Evolutionary conservation across 2,329 filamentous ascomycete genomes (phyloP).

Genomic region (Rutstroemia sp.): DNA sequence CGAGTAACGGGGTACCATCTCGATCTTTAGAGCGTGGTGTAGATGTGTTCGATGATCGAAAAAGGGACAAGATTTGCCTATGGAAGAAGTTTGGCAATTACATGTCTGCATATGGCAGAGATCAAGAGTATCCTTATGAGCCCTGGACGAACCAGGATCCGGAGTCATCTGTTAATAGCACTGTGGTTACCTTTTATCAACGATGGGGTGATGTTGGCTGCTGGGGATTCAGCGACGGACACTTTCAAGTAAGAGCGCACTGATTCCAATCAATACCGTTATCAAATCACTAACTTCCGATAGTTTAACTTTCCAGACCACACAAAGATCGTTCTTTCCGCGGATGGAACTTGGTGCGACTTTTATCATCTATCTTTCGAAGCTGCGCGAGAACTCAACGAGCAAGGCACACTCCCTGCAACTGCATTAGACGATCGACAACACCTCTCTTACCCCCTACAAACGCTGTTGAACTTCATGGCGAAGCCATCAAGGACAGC

Average conservation of each 20-base stretch:
- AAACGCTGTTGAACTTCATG: conserved; percentile 64
- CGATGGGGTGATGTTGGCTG: conserved; percentile 73
- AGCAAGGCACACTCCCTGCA: conserved; percentile 60
- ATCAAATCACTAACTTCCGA: conserved; percentile 13
- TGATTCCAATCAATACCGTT: not conserved
- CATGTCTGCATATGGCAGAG: conserved; percentile 66
- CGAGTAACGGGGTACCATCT: conserved; percentile 51
- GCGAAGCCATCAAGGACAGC: conserved; percentile 40
- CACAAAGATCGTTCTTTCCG: conserved; percentile 73
- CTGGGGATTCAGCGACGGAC: conserved; percentile 75
- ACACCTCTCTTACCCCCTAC: conserved; percentile 63
- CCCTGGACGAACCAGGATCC: conserved; percentile 31
- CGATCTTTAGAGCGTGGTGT: conserved; percentile 52
- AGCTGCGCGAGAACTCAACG: conserved; percentile 57
- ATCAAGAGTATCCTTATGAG: conserved; percentile 50
- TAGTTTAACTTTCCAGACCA: conserved; percentile 85
- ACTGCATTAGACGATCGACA: conserved; percentile 65
- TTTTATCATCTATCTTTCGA: conserved; percentile 71
- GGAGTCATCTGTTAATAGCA: conserved; percentile 25
- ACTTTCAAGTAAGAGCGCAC: conserved; percentile 53
- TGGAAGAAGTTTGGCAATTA: conserved; percentile 72
- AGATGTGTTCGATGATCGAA: conserved; percentile 57
- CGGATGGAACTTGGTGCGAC: conserved; percentile 67
- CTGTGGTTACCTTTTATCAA: conserved; percentile 74
- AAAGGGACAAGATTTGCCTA: conserved; percentile 56